phyloP scores from a whole-genome alignment of 768 basidiomycete genomes.

The Tulasnella sp. region DNA sequence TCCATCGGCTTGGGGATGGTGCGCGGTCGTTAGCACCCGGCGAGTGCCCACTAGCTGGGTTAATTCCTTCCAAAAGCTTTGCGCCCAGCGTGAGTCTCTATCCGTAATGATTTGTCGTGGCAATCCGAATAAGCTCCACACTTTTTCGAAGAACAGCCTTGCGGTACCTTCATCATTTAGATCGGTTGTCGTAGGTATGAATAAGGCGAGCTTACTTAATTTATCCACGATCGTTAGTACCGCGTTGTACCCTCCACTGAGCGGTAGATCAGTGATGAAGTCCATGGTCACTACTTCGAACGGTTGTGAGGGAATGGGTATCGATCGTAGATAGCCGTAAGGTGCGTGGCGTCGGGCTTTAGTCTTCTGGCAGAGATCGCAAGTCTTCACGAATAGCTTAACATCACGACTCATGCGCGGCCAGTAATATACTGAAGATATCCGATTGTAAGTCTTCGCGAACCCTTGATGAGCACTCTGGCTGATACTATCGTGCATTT shows the following conservation, averaged over 20 bases:
- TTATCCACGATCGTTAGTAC: slow-evolving; percentile 36
- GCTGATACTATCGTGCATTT: slow-evolving; percentile 40
- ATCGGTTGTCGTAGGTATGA: slow-evolving; percentile 30
- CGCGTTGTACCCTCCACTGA: background rate
- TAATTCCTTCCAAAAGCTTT: too few species aligned
- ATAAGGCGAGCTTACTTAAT: slow-evolving; percentile 35
- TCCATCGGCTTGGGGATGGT: too few species aligned
- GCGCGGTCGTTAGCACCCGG: too few species aligned
- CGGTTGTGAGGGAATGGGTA: slow-evolving; percentile 30
- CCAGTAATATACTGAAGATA: slow-evolving; percentile 44
- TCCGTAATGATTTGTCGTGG: too few species aligned
- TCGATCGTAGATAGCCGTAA: slow-evolving; percentile 27
- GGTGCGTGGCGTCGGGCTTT: slow-evolving; percentile 2
- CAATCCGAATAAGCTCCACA: too few species aligned
- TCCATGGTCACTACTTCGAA: slow-evolving; percentile 35
- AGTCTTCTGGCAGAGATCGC: slow-evolving; percentile 36
- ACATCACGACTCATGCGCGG: slow-evolving; percentile 43
- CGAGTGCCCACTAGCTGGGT: too few species aligned
- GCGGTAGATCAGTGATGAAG: slow-evolving; percentile 40
- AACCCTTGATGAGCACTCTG: slow-evolving; percentile 45
- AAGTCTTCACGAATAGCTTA: slow-evolving; percentile 32
- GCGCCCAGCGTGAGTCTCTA: too few species aligned
- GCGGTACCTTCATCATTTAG: slow-evolving; percentile 24
- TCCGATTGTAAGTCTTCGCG: slow-evolving; percentile 40
- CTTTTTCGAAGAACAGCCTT: slow-evolving; percentile 32